Evolutionary conservation across 2,329 filamentous ascomycete genomes (phyloP).

Genomic region (Penicillium sp.): DNA sequence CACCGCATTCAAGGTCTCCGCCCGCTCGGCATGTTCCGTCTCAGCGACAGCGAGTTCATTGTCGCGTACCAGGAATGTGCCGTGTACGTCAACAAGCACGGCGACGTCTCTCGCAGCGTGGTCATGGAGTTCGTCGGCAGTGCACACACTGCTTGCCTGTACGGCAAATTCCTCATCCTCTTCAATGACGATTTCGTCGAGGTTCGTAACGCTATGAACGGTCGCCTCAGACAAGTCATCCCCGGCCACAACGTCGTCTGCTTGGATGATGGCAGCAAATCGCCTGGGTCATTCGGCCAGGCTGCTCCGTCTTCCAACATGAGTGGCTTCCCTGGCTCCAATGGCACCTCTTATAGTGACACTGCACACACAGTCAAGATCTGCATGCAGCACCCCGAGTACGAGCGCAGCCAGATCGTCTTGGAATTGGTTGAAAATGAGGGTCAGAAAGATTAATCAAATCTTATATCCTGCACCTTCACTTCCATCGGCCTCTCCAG

Average conservation of each 20-base stretch:
- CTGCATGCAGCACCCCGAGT: conserved; percentile 89
- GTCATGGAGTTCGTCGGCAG: conserved; percentile 99
- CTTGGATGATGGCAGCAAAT: conserved; percentile 70
- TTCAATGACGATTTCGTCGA: conserved; percentile 98
- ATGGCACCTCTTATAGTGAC: conserved; percentile 33
- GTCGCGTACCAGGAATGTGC: conserved; percentile 94
- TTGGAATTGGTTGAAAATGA: conserved; percentile 91
- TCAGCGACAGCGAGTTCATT: conserved; percentile 88
- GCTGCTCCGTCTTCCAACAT: conserved; percentile 31
- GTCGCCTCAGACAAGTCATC: conserved; percentile 88
- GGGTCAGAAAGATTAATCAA: conserved; percentile 61
- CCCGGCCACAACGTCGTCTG: conserved; percentile 85
- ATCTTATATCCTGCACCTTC: not conserved
- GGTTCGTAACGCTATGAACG: conserved; percentile 94
- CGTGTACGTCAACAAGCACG: conserved; percentile 97
- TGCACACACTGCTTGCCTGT: conserved; percentile 82
- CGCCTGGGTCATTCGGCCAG: conserved; percentile 42
- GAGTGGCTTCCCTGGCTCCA: conserved; percentile 36
- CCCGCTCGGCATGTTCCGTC: conserved; percentile 92
- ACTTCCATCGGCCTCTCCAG: not conserved
- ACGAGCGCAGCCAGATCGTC: conserved; percentile 79
- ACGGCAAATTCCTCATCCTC: conserved; percentile 84
- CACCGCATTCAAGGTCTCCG: conserved; percentile 76
- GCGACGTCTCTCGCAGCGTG: conserved; percentile 87
- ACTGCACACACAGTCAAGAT: conserved; percentile 79